Evolutionary conservation across 2,329 filamentous ascomycete genomes (phyloP), one percentile per base, ranked within the genome.

Genomic region (Sclerotinia glacialis): DNA sequence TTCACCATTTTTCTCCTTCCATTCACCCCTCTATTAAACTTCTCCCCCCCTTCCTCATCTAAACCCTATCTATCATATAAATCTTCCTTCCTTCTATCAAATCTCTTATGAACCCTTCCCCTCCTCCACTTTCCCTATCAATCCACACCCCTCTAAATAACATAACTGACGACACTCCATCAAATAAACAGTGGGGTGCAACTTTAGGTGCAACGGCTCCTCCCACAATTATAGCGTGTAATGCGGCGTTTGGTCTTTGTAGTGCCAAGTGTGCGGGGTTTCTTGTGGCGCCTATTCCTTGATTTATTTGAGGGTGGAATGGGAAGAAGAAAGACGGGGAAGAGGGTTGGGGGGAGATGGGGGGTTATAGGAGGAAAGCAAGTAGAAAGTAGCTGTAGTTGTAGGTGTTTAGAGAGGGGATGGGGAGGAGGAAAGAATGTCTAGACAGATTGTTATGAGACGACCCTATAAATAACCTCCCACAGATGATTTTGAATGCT

Each of bases 151-250:
- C 5, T 18, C 18, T 11, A 28, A 7, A 28, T 26, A 23, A 8
- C 4, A 28, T 2, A 28, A 28, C 50, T 52, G 21, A 52, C 11
- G 21, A 52, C 11, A 8, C 2, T 16, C 2, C 5, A 31, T 31
- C 2, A 2, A 21, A 5, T 3, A 21, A 21, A 37, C 11, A 54
- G 52, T 64, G 49, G 50, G 62, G 62, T 1, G 62, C 50, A 23
- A 55, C 62, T 2, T 12, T 56, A n/a, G 60, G 60, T 21, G 62
- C 62, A 4, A 64, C 50, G 2, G 62, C 62, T 1, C 62, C 62
- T 3, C 23, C 52, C 2, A 64, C 62, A 2, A 56, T 64, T 11
- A 23, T 64, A 14, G 62, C 52, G 16, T 64, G 62, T 9, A 64
- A 64, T 28, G 28, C 52, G 31, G 62, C 62, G 12, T 47, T 56